Evolutionary conservation across 176 grass and related monocot genomes (phyloP).

Genomic region (Triticum urartu): DNA sequence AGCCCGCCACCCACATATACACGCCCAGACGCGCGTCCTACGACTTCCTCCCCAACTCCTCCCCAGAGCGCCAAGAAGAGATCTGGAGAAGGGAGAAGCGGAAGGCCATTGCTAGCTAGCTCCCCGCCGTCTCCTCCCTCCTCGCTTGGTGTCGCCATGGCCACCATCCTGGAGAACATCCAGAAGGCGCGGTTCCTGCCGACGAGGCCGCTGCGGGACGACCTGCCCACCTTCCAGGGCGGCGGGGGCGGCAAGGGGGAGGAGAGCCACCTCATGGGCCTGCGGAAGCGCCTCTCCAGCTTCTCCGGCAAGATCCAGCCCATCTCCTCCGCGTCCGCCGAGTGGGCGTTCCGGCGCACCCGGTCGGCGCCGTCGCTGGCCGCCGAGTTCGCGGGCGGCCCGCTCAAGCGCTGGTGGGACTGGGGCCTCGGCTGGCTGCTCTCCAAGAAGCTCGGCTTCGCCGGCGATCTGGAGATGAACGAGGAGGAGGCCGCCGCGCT

Average conservation of each 20-base stretch:
- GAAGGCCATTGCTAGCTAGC: conserved; percentile 5
- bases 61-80: background rate
- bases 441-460: conserved; percentile 61
- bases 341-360: conserved; percentile 62
- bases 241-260: background rate
- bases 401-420: conserved; percentile 66
- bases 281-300: conserved; percentile 81
- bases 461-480: conserved; percentile 93
- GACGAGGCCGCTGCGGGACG: conserved; percentile 61
- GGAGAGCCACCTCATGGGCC: conserved; percentile 55
- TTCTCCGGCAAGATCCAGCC: conserved; percentile 97
- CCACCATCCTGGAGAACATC: conserved; percentile 78
- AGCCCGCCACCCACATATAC: conserved; percentile 9
- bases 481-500: conserved; percentile 80
- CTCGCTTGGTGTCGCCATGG: conserved; percentile 44
- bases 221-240: conserved; percentile 76
- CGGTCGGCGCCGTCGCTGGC: conserved; percentile 60
- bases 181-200: conserved; percentile 84
- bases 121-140: background rate
- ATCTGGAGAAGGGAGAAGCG: conserved; percentile 31
- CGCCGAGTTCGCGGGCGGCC: conserved; percentile 39
- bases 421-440: conserved; percentile 81
- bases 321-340: conserved; percentile 57
- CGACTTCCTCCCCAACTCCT: background rate
- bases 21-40: background rate